A percentile compares a stretch with the other conserved stretches of the same genome.
These are phyloP conservation scores for Aspergillus sp. DNA, from an alignment of 2,329 filamentous ascomycete genomes.

Conservation along the genomic window DNA sequence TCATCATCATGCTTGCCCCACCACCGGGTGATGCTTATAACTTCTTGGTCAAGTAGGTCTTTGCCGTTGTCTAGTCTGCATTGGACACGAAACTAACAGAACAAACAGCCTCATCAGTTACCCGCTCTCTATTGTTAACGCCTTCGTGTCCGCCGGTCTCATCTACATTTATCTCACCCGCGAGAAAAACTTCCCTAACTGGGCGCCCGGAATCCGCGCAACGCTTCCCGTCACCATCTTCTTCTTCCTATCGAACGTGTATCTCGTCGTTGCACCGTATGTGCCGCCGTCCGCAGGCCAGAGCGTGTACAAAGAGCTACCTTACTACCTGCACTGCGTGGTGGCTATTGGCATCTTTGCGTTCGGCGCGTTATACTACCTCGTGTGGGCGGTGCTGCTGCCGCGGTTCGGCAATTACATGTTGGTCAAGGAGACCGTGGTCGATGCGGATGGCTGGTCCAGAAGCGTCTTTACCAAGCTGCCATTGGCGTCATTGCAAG, in stretches of 20 bases:
- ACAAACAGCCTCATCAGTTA: conserved; percentile 32
- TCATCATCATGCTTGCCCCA: conserved; percentile 62
- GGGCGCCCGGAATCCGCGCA: conserved; percentile 47
- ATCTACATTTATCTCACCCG: conserved; percentile 42
- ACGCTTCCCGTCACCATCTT: conserved; percentile 48
- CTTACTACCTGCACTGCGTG: conserved; percentile 52
- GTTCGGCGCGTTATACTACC: conserved; percentile 48
- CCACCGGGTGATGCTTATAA: conserved; percentile 66
- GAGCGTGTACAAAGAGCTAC: conserved; percentile 49
- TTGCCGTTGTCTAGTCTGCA: neutral
- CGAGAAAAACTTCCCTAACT: conserved; percentile 36
- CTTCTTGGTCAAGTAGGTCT: conserved; percentile 47
- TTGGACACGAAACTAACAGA: conserved; percentile 1
- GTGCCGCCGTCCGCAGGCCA: conserved; percentile 45
- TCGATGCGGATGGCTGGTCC: conserved; percentile 62
- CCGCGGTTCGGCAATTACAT: conserved; percentile 45
- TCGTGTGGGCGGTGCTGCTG: conserved; percentile 47
- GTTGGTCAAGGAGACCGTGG: conserved; percentile 50
- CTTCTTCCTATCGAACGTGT: conserved; percentile 51
- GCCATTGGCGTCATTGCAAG: conserved; percentile 22
- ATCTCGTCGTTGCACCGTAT: conserved; percentile 49
- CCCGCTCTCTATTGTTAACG: conserved; percentile 45
- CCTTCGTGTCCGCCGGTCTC: conserved; percentile 47
- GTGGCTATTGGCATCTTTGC: conserved; percentile 48
- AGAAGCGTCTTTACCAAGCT: conserved; percentile 49